Base-by-base conservation (phyloP, 2,329 filamentous ascomycete species). In the Colletotrichum tropicicola region DNA sequence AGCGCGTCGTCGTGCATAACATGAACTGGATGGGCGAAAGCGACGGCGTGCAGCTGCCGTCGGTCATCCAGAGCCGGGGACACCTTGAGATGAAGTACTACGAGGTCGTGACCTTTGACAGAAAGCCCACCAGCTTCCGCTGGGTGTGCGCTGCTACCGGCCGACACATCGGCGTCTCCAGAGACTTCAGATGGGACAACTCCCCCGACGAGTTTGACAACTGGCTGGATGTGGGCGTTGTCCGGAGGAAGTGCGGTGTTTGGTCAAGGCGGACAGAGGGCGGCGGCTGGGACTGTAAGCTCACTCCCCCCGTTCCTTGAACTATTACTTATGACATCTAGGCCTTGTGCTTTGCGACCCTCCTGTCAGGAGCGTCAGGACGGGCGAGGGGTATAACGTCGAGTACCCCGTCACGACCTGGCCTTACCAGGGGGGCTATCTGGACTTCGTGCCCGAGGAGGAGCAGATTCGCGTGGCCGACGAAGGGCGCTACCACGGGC, bases 381-480 rank as follows among this genome's bases (percentile, higher is more conserved):
- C 69, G 2, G 69, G 68, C 6, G 45, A 58, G 6, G 67, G 55
- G 6, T 72, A 71, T 57, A 56, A 44, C 9, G 53, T 59, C 3
- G 39, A 54, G 3, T 56, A 60, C 35, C n/a, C 17, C 9, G 68
- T 71, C 48, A 67, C 65, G 39, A 67, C 68, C 2, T 32, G 41
- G 44, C 62, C 69, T 3, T 71, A 71, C 49, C 69, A 72, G 37
- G 69, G 70, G 19, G 71, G 71, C 32, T 73, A 73, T 43, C 57
- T 71, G 21, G 71, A 71, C 65, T 72, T 73, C 47, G 66, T 71
- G 15, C 70, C 70, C 2, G 66, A 66, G 32, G 62, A 56, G 15
- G 65, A 64, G 12, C 69, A 70, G 49, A 43, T 66, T 9, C 60
- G 54, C 12, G 41, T 59, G 6, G 59, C 52, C 6, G 21, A 21